These are phyloP conservation scores for Raddia guianensis DNA, from an alignment of 176 grass and related monocot genomes.

Conservation along the genomic window DNA sequence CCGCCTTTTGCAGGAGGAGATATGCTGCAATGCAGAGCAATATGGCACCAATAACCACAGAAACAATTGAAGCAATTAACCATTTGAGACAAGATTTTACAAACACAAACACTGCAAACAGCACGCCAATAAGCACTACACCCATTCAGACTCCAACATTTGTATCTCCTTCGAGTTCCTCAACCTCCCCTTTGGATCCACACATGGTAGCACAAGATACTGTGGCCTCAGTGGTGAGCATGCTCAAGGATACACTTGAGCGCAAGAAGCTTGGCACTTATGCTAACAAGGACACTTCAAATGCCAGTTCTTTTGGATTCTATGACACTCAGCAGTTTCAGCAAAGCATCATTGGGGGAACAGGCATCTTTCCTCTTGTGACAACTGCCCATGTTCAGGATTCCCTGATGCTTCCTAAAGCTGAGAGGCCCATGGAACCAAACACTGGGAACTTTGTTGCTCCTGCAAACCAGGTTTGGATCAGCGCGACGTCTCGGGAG, in stretches of 20 bases:
- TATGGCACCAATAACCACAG: slow-evolving; percentile 47
- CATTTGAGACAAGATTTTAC: slow-evolving; percentile 43
- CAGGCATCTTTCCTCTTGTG: slow-evolving; percentile 38
- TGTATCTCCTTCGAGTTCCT: slow-evolving; percentile 65
- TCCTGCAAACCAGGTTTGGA: slow-evolving; percentile 49
- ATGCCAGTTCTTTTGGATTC: slow-evolving; percentile 55
- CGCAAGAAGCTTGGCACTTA: slow-evolving; percentile 54
- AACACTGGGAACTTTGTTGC: slow-evolving; percentile 30
- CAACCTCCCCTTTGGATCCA: slow-evolving; percentile 65
- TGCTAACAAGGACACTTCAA: slow-evolving; percentile 22
- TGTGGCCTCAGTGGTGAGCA: slow-evolving; percentile 66
- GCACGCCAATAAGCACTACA: slow-evolving; percentile 36
- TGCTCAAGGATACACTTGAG: slow-evolving; percentile 76
- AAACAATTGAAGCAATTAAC: slow-evolving; percentile 43
- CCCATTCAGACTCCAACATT: slow-evolving; percentile 57
- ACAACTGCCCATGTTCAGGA: slow-evolving; percentile 47
- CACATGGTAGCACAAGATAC: slow-evolving; percentile 49
- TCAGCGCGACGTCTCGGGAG: slow-evolving; percentile 45
- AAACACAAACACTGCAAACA: slow-evolving; percentile 33
- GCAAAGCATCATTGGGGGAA: slow-evolving; percentile 43
- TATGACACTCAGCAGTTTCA: slow-evolving; percentile 50
- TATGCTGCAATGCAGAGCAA: slow-evolving; percentile 70
- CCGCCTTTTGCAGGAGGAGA: slow-evolving; percentile 57
- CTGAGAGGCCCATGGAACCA: slow-evolving; percentile 33
- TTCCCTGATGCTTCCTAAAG: slow-evolving; percentile 35